A percentile compares a stretch with the other conserved stretches of the same genome.
Evolutionary conservation across 2,329 filamentous ascomycete genomes (phyloP).

Genomic region (Coniosporium tulheliwenetii): DNA sequence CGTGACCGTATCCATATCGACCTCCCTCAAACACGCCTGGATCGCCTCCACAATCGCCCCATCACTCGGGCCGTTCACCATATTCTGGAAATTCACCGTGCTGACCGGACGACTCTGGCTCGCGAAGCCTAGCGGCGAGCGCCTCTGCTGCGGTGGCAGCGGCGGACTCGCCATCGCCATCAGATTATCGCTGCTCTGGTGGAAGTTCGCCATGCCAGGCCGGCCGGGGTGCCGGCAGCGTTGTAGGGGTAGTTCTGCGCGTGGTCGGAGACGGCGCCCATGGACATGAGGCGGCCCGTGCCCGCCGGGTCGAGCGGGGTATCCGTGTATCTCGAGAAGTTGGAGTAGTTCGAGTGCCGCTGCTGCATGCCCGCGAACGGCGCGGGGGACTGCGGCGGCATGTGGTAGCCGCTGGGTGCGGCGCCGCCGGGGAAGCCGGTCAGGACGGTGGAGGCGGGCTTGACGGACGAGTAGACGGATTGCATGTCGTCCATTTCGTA

Average conservation of each 20-base stretch:
- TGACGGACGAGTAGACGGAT: conserved; percentile 84
- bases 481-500: conserved; percentile 98
- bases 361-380: conserved; percentile 49
- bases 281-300: conserved; percentile 38
- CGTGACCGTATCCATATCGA: conserved; percentile 91
- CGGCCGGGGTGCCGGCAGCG: conserved; percentile 6
- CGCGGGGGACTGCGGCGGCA: conserved; percentile 70
- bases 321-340: conserved; percentile 43
- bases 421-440: conserved; percentile 61
- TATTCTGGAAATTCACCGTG: conserved; percentile 43
- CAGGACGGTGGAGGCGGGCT: conserved; percentile 71
- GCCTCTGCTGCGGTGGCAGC: conserved; percentile 9
- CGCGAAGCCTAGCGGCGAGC: conserved; percentile 33
- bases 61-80: conserved; percentile 55
- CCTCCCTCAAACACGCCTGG: conserved; percentile 64
- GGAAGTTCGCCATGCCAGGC: conserved; percentile 1
- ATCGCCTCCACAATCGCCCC: conserved; percentile 70
- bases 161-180: conserved; percentile 7
- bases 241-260: conserved; percentile 12
- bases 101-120: conserved; percentile 32
- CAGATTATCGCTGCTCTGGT: conserved; percentile 22
- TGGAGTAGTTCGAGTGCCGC: conserved; percentile 60
- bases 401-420: conserved; percentile 39
- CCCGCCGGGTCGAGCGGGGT: conserved; percentile 34
- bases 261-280: conserved; percentile 36